Base-by-base conservation (phyloP, 225 moss, liverwort and hornwort genomes). In the Physcomitrium patens region DNA sequence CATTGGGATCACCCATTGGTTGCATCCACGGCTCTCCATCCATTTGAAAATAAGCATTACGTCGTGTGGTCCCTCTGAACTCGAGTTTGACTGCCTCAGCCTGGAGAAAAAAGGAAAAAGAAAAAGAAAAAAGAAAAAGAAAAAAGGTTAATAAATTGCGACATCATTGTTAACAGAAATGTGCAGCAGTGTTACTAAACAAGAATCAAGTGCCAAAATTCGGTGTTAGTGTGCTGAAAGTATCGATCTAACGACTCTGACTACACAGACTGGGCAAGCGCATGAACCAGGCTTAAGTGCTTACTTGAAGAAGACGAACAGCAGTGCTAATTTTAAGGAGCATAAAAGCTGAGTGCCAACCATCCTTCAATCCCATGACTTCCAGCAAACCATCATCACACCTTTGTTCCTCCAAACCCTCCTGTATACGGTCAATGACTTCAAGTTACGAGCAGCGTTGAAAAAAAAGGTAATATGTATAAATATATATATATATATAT, bases 21-120 rank as follows among this genome's bases (percentile, higher is more conserved):
- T 96, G 96, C 84, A 91, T 85, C 96, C 96, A 96, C 58, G 96
- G 96, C 74, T 96, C 96, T 55, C 96, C 96, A 54, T 96, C 96
- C 91, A 96, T 92, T 76, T 96, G 96, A 86, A 94, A 81, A 70
- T 94, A 96, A 5, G 89, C 91, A 51, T 78, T 68, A 8, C 7
- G 77, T 66, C 91, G 82, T 1, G 61, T 59, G 10, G 43, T 83
- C 22, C 94, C 92, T 19, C 27, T 84, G 47, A 96, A 53, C 79
- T 96, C 92, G 43, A 96, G 55, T 75, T 81, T 84, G 46, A 96
- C 72, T 51, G 85, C 85, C 58, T 79, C 85, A 20, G 90, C 96
- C 96, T 96, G 86, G 42, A 85, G 13, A 47, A 60, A 51, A 78
- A 4, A 85, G 13, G 37, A 60, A 51, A 78, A 4, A 37, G 2